Conservation (phyloP, 2,329 filamentous ascomycete species). For the Fusarium cicatricum region DNA sequence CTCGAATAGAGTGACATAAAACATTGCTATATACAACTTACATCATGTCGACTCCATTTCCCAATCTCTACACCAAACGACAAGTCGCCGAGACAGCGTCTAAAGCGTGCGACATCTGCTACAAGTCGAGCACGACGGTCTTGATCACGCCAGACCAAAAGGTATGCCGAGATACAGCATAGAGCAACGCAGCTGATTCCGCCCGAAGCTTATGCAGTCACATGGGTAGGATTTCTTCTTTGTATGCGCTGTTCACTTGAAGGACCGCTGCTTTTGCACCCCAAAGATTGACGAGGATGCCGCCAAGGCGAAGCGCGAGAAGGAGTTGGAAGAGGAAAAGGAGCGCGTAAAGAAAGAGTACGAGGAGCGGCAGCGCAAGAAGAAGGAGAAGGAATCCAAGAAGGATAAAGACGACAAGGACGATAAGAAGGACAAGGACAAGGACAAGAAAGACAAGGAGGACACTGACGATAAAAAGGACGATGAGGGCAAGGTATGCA, state of each 20-base stretch:
- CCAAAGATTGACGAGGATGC: slow-evolving; percentile 76
- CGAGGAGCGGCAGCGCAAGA: slow-evolving; percentile 74
- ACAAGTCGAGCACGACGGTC: slow-evolving; percentile 85
- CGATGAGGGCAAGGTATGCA: slow-evolving; percentile 23
- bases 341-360: slow-evolving; percentile 78
- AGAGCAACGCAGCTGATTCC: slow-evolving; percentile 10
- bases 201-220: slow-evolving; percentile 16
- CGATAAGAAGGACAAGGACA: slow-evolving; percentile 53
- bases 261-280: slow-evolving; percentile 81
- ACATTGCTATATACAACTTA: background rate
- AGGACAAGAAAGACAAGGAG: slow-evolving; percentile 53
- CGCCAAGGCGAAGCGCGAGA: slow-evolving; percentile 66
- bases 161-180: slow-evolving; percentile 56
- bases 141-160: slow-evolving; percentile 90
- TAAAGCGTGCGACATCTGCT: slow-evolving; percentile 91
- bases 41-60: slow-evolving; percentile 60
- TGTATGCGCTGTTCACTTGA: slow-evolving; percentile 82
- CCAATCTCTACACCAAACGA: slow-evolving; percentile 85
- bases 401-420: slow-evolving; percentile 56
- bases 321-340: slow-evolving; percentile 70
- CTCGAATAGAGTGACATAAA: background rate
- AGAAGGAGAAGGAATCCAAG: slow-evolving; percentile 70
- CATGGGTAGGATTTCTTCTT: slow-evolving; percentile 81
- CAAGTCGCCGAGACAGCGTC: slow-evolving; percentile 85
- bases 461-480: slow-evolving; percentile 43